Evolutionary conservation across 176 grass and related monocot genomes (phyloP).

Genomic region (Zoysia pacifica): DNA sequence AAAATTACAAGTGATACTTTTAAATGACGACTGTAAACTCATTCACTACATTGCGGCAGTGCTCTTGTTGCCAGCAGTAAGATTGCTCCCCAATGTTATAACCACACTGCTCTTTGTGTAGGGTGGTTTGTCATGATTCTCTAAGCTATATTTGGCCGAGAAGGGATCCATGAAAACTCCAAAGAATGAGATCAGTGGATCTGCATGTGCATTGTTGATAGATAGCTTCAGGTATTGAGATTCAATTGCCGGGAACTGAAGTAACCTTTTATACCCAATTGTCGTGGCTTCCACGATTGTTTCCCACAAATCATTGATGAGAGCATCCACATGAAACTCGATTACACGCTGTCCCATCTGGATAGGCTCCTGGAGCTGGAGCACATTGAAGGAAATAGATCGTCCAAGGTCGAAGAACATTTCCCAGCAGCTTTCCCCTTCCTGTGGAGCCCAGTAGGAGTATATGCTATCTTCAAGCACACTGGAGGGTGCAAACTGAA

Average conservation of each 20-base stretch:
- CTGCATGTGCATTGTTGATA: slow-evolving; percentile 51
- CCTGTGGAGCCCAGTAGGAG: slow-evolving; percentile 79
- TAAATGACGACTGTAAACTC: slow-evolving; percentile 1
- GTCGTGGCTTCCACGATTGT: slow-evolving; percentile 63
- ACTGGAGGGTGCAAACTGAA: slow-evolving; percentile 69
- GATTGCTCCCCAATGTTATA: slow-evolving; percentile 36
- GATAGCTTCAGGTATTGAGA: slow-evolving; percentile 56
- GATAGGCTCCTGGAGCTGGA: slow-evolving; percentile 92
- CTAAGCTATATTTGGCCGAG: slow-evolving; percentile 36
- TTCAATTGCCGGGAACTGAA: slow-evolving; percentile 52
- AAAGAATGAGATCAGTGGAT: slow-evolving; percentile 76
- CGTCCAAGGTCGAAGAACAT: slow-evolving; percentile 57
- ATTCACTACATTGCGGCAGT: slow-evolving; percentile 43
- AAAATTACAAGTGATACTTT: slow-evolving; percentile 9
- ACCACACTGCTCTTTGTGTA: slow-evolving; percentile 30
- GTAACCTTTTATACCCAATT: slow-evolving; percentile 86
- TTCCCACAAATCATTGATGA: slow-evolving; percentile 55
- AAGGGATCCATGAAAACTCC: slow-evolving; percentile 74
- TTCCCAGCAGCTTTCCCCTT: slow-evolving; percentile 58
- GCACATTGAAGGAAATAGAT: slow-evolving; percentile 65
- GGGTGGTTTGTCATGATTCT: slow-evolving; percentile 20
- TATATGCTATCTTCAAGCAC: slow-evolving; percentile 58
- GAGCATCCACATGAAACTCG: slow-evolving; percentile 64
- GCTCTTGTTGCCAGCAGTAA: slow-evolving; percentile 30
- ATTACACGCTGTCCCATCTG: slow-evolving; percentile 92